phyloP scores from a whole-genome alignment of 2,329 filamentous ascomycete genomes.

The Colletotrichum lupini region DNA sequence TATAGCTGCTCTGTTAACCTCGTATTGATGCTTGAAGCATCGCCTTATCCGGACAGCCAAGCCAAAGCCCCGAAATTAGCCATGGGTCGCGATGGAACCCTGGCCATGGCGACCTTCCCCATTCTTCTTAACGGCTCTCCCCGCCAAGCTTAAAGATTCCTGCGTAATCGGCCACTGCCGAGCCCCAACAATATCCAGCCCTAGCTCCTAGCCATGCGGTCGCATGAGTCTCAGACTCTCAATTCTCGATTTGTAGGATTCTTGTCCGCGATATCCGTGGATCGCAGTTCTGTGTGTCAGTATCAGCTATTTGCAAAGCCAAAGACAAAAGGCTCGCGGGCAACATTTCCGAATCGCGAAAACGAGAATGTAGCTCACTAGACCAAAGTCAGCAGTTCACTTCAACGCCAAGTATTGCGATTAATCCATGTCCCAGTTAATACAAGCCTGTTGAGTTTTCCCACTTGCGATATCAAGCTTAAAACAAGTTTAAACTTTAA shows the following conservation, averaged over 20 bases:
- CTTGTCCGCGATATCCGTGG: too few species aligned
- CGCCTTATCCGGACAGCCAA: conserved; percentile 10
- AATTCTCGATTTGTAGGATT: too few species aligned
- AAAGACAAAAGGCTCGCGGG: too few species aligned
- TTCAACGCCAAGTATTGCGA: neutral
- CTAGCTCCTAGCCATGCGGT: too few species aligned
- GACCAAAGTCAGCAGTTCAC: neutral
- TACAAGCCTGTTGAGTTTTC: neutral
- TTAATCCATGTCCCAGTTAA: neutral
- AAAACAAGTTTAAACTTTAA: neutral
- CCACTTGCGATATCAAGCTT: neutral
- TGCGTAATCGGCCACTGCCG: conserved; percentile 25
- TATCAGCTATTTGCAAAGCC: too few species aligned
- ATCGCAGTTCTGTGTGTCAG: too few species aligned
- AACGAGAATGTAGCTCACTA: neutral
- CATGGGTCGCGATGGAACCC: conserved; percentile 28
- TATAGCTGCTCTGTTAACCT: neutral
- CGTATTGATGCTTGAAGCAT: neutral
- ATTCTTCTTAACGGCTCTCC: conserved; percentile 15
- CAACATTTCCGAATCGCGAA: neutral
- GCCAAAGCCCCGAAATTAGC: conserved; percentile 20
- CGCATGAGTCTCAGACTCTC: neutral
- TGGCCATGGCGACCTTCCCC: conserved; percentile 17
- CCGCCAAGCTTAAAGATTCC: conserved; percentile 18
- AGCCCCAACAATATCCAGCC: neutral